Evolutionary conservation across 805 yeast genomes (phyloP), one percentile per base, ranked within the genome.

Genomic region (Ogataea kodamae): DNA sequence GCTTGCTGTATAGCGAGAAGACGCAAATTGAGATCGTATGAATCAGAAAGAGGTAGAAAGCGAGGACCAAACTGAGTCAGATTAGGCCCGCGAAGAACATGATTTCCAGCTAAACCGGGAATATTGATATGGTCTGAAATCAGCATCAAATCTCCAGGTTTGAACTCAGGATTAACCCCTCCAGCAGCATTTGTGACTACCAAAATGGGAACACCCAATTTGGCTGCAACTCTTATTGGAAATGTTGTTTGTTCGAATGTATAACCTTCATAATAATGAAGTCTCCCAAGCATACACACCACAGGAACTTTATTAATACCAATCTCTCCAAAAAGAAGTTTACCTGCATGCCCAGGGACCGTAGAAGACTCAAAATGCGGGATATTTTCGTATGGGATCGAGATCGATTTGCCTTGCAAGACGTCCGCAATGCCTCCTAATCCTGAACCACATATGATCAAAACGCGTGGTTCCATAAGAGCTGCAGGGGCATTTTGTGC

Each of bases 101-200:
- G 92, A 43, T 64, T 70, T 1, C 97, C 98, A 5, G 90, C 78
- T 39, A 90, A 66, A 1, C 98, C 97, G 0, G 97, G 96, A 34
- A 90, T 54, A 57, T 89, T 88, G 50, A 90, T 72, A 57, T 90
- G 98, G 57, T 89, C 98, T 45, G 72, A 72, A 43, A 90, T 74
- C 29, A 92, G 70, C 97, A 92, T 90, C 45, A 90, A 65, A 52
- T 92, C 97, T 19, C 97, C 96, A 2, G 90, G 84, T 33, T 69
- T 68, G 58, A 61, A 89, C 4, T 50, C 53, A 2, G 74, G 61
- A 50, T 87, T 82, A 28, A 83, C 59, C 1, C 96, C 97, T 28
- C 97, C 98, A 2, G 96, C 95, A 1, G 98, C 98, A 60, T 90
- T 90, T n/a, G 97, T 90, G 7, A 81, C 94, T 15, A 90, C 65